A percentile compares a stretch with the other conserved stretches of the same genome.
Evolutionary conservation across 768 basidiomycete species (phyloP).

Genomic region (Termitomyces sp.): DNA sequence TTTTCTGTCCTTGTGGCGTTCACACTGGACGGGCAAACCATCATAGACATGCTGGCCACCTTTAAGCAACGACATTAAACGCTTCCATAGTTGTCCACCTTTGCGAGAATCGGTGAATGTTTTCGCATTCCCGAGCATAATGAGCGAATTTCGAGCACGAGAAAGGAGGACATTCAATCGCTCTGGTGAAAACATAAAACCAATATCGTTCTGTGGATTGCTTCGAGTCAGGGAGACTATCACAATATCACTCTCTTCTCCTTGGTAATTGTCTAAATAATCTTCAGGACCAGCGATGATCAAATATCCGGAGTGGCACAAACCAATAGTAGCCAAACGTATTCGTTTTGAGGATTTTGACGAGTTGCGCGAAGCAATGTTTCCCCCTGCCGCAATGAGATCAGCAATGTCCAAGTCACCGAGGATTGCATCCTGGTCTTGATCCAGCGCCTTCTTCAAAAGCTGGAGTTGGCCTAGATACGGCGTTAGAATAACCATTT

Average conservation of each 20-base stretch:
- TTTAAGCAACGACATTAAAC: neutral
- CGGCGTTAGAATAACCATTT: neutral
- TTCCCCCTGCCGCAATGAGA: neutral
- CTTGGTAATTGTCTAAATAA: conserved; percentile 67
- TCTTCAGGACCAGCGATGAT: neutral
- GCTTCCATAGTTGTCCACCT: neutral
- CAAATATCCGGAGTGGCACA: neutral
- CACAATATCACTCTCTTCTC: conserved; percentile 70
- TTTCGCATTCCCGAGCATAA: conserved; percentile 59
- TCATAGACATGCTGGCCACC: conserved; percentile 1
- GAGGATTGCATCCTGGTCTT: conserved; percentile 51
- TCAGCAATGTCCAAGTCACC: conserved; percentile 34
- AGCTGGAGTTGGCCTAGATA: conserved; percentile 2
- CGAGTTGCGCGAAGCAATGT: neutral
- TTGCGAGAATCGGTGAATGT: conserved; percentile 24
- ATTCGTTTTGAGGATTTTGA: conserved; percentile 32
- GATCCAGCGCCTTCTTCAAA: conserved; percentile 24
- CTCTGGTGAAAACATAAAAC: conserved; percentile 69
- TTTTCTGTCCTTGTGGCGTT: neutral
- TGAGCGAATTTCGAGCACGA: conserved; percentile 58
- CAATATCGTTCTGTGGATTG: conserved; percentile 50
- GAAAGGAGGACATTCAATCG: conserved; percentile 69
- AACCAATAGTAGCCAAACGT: conserved; percentile 27
- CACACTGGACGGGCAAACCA: neutral
- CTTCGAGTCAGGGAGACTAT: conserved; percentile 58